phyloP scores from a whole-genome alignment of 2,329 filamentous ascomycete genomes.

The Aspergillus sp. region DNA sequence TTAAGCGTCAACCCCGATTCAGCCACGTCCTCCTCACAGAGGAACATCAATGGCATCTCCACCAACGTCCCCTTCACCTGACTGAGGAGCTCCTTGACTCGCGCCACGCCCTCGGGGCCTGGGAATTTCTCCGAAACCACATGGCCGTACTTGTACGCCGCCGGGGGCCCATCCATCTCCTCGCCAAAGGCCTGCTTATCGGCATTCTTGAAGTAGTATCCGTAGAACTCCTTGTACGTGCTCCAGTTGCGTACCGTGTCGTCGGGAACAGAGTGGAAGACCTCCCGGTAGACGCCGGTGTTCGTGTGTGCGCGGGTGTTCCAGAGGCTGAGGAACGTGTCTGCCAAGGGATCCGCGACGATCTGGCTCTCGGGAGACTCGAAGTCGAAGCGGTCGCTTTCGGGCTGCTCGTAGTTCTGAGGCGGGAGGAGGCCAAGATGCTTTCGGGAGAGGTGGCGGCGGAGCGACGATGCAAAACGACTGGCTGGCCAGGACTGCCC shows the following conservation, averaged over 20 bases:
- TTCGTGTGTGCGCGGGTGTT: constrained; percentile 59
- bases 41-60: constrained; percentile 88
- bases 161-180: constrained; percentile 40
- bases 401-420: constrained; percentile 64
- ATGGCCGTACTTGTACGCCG: constrained; percentile 78
- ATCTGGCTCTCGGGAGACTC: constrained; percentile 47
- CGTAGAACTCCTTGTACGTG: constrained; percentile 64
- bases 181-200: constrained; percentile 47
- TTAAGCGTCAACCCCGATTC: constrained; percentile 75
- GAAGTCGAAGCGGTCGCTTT: constrained; percentile 60
- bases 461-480: constrained; percentile 77
- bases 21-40: constrained; percentile 83
- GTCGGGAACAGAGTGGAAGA: constrained; percentile 63
- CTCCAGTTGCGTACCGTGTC: constrained; percentile 60
- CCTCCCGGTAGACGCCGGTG: constrained; percentile 59
- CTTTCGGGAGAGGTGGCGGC: constrained; percentile 84
- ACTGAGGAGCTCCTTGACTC: constrained; percentile 69
- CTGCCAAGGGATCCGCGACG: constrained; percentile 60
- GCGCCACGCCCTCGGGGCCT: constrained; percentile 64
- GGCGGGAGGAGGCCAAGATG: constrained; percentile 79
- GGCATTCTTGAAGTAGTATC: constrained; percentile 55
- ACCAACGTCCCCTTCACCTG: constrained; percentile 70
- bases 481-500: constrained; percentile 74
- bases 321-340: constrained; percentile 57
- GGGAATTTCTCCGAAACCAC: constrained; percentile 76